Evolutionary conservation across 208 protist genomes (phyloP).

Genomic region (Leishmania gerbilli): DNA sequence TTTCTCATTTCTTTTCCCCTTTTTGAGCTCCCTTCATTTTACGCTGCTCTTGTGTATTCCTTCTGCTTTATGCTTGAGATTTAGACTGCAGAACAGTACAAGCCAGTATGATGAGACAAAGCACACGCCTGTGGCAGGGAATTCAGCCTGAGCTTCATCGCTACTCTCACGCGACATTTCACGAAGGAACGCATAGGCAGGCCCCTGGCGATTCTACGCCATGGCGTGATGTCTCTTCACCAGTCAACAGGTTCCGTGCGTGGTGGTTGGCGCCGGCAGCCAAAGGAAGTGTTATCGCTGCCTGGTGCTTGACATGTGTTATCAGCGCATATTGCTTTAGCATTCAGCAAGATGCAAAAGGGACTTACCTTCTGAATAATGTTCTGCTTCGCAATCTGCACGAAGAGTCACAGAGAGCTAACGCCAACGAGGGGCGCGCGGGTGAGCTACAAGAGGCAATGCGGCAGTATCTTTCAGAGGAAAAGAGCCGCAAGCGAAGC

Average conservation of each 20-base stretch:
- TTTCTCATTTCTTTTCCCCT: slow-evolving; percentile 18
- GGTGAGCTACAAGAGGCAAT: slow-evolving; percentile 60
- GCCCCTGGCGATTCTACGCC: slow-evolving; percentile 87
- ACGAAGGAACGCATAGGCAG: slow-evolving; percentile 83
- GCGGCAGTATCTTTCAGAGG: slow-evolving; percentile 38
- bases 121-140: slow-evolving; percentile 31
- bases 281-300: slow-evolving; percentile 80
- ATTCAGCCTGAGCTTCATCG: slow-evolving; percentile 76
- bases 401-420: slow-evolving; percentile 72
- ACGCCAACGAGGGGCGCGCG: slow-evolving; percentile 71
- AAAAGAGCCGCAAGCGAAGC: slow-evolving; percentile 31
- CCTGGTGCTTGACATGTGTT: slow-evolving; percentile 80
- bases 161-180: slow-evolving; percentile 85
- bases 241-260: slow-evolving; percentile 67
- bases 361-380: slow-evolving; percentile 89
- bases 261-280: slow-evolving; percentile 86
- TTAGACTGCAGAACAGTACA: slow-evolving; percentile 2
- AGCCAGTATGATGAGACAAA: slow-evolving; percentile 22
- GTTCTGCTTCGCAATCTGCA: slow-evolving; percentile 84
- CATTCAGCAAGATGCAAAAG: slow-evolving; percentile 86
- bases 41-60: slow-evolving; percentile 5
- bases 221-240: slow-evolving; percentile 80
- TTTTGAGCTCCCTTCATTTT: background rate
- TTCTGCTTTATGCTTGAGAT: slow-evolving; percentile 14
- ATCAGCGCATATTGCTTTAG: slow-evolving; percentile 82